Base-by-base conservation (phyloP, 257 asterid genomes). In the Fraxinus pennsylvanica region DNA sequence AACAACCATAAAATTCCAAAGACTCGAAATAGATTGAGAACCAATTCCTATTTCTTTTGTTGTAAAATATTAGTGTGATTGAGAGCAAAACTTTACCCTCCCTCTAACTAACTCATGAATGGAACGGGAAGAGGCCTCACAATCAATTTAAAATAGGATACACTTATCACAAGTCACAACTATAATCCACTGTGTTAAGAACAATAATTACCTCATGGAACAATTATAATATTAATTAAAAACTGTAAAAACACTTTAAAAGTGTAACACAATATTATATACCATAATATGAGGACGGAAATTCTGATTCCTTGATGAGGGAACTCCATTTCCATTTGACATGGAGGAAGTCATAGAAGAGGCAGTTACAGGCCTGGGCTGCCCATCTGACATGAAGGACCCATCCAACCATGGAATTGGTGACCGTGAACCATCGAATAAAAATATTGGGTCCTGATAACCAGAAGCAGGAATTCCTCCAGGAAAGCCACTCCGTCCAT, bases 331-430 rank as follows among this genome's bases (percentile, higher is more conserved):
- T 68, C 90, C 91, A 50, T 72, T 89, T 27, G 84, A 74, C 33
- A 78, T 14, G 3, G 96, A 78, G 0, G 92, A 82, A 5, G 84
- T 77, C 86, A 84, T 69, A 29, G 94, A 71, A 12, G 90, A 81
- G 76, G 78, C 79, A 13, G 83, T 81, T 7, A 85, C 79, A 6
- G 91, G 85, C 86, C 88, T 89, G 1, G 79, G 80, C 79, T 90
- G 93, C 65, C 86, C 97, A 68, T 87, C 96, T 17, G 90, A 68
- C 78, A 75, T 88, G 72, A 86, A 90, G 9, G 91, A 84, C 17
- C 74, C 77, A 67, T 92, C 97, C 50, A 85, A 50, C 97, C 96
- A 90, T 54, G 96, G 90, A 59, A 88, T 63, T n/a, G 92, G 92
- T 7, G 96, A 88, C 41, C 77, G 87, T 47, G 87, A 35, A 66